A percentile compares a stretch with the other conserved stretches of the same genome.
These are phyloP conservation scores for Phenoliferia sp. DNA, from an alignment of 1,284 basidiomycete species.

Conservation along the genomic window DNA sequence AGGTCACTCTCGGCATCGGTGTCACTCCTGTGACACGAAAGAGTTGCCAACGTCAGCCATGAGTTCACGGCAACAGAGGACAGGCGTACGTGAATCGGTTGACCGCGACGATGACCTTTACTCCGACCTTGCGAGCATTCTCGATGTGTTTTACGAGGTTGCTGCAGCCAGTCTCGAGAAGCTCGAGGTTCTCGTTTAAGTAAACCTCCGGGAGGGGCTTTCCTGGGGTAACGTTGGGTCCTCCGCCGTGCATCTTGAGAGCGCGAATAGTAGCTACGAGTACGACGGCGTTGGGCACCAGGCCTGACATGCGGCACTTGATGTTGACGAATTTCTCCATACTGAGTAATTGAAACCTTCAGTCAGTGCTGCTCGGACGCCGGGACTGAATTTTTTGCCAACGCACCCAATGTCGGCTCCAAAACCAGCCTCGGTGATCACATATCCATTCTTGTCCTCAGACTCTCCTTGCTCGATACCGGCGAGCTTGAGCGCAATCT, in stretches of 20 bases:
- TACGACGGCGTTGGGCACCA: constrained; percentile 88
- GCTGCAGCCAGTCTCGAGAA: constrained; percentile 84
- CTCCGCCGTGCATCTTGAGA: constrained; percentile 98
- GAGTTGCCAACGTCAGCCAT: background rate
- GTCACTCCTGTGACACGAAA: constrained; percentile 61
- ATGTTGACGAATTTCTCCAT: constrained; percentile 92
- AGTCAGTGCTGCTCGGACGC: background rate
- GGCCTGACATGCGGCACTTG: constrained; percentile 91
- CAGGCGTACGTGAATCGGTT: constrained; percentile 88
- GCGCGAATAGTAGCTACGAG: constrained; percentile 97
- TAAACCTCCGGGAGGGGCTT: constrained; percentile 92
- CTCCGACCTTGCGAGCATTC: constrained; percentile 90
- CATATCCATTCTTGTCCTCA: constrained; percentile 78
- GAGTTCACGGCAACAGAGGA: background rate
- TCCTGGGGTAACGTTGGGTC: constrained; percentile 93
- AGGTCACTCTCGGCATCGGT: constrained; percentile 84
- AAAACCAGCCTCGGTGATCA: constrained; percentile 97
- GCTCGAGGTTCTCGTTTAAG: constrained; percentile 86
- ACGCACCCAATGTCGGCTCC: constrained; percentile 87
- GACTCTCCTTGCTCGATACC: constrained; percentile 91
- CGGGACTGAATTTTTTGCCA: too few species aligned
- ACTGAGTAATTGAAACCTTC: constrained; percentile 23
- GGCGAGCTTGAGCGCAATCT: constrained; percentile 92
- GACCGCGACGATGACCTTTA: constrained; percentile 94
- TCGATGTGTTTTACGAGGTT: constrained; percentile 92